phyloP scores from a whole-genome alignment of 257 asterid genomes.

The Salvia miltiorrhiza region DNA sequence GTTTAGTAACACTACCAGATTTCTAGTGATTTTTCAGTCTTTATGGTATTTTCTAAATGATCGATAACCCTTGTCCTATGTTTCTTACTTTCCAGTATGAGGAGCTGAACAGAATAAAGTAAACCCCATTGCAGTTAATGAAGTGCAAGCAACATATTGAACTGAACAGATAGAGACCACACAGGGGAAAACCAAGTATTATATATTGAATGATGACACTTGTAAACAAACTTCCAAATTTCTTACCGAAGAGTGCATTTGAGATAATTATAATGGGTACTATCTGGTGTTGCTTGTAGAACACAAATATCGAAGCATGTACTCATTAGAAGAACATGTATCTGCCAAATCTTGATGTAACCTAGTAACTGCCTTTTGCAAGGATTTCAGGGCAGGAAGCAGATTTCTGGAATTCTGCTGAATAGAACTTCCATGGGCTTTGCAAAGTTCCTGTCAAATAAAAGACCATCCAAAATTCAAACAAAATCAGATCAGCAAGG shows the following conservation, averaged over 20 bases:
- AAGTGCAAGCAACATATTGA: not conserved
- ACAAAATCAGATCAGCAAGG: not conserved
- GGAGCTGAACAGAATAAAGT: too few species aligned
- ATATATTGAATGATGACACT: not conserved
- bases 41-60: too few species aligned
- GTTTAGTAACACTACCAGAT: too few species aligned
- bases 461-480: not conserved
- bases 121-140: too few species aligned
- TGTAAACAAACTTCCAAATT: not conserved
- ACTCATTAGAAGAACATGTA: constrained; percentile 83
- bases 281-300: constrained; percentile 46
- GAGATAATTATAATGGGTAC: constrained; percentile 5
- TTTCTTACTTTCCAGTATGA: too few species aligned
- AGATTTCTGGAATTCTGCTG: constrained; percentile 77
- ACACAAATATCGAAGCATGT: constrained; percentile 77
- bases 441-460: constrained; percentile 68
- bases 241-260: constrained; percentile 21
- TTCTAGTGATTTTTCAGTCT: too few species aligned
- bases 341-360: constrained; percentile 93
- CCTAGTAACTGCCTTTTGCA: constrained; percentile 79
- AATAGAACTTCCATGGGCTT: constrained; percentile 64
- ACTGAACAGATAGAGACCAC: not conserved
- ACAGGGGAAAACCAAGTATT: not conserved
- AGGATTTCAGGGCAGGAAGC: constrained; percentile 82
- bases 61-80: too few species aligned